These are phyloP conservation scores for Phoma sp. DNA, from an alignment of 2,329 filamentous ascomycete species.

Conservation along the genomic window DNA sequence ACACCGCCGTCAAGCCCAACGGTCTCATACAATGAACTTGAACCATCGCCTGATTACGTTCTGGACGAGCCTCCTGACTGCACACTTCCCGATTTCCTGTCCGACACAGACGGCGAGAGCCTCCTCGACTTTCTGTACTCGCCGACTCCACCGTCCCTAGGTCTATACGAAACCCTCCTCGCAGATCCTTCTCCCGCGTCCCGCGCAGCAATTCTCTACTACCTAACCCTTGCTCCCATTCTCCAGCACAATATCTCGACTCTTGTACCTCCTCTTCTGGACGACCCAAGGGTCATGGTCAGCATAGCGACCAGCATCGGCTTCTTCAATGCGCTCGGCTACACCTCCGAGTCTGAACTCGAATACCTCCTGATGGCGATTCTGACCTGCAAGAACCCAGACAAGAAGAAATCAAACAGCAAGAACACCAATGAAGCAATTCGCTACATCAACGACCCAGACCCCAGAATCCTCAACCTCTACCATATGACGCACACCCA, in stretches of 20 bases:
- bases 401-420: too few relatives aligned
- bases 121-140: background rate
- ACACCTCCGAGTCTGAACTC: background rate
- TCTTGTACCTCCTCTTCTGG: background rate
- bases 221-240: background rate
- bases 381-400: background rate
- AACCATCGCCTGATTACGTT: background rate
- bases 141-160: background rate
- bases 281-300: background rate
- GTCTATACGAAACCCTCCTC: background rate
- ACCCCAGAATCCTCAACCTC: background rate
- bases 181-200: background rate
- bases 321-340: background rate
- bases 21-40: background rate
- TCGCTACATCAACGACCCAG: background rate
- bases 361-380: background rate
- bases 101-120: background rate
- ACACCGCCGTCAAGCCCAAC: background rate
- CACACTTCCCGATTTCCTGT: background rate
- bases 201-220: background rate
- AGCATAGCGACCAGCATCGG: background rate
- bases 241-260: background rate
- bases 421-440: too few relatives aligned
- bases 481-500: background rate
- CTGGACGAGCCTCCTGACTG: background rate